Base-by-base conservation (phyloP, 2,329 filamentous ascomycete genomes). In the Alternaria burnsii region DNA sequence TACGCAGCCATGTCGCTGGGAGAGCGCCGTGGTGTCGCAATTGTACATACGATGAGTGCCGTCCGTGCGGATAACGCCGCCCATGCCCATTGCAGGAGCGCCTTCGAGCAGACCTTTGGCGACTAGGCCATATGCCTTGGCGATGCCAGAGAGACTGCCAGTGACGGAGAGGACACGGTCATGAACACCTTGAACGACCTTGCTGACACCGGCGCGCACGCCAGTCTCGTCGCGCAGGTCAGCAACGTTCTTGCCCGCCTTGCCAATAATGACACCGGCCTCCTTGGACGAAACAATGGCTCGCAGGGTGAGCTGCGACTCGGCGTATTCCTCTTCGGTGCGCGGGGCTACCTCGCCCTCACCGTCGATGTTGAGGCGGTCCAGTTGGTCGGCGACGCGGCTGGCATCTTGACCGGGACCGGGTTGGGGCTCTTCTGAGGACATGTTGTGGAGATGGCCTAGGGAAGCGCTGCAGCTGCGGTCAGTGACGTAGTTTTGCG, bases 241-340 rank as follows among this genome's bases (percentile, higher is more conserved):
- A 48, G 95, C 95, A 56, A 99, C 95, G 76, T 99, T 98, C 86
- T 98, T 97, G 77, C 95, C 95, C 59, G 91, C 93, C 84, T 99
- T 99, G 81, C 95, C 95, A 80, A 99, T 99, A 81, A 99, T 98
- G 74, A 99, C 93, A 76, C 95, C 95, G 61, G 95, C 95, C 82
- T 99, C 95, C 84, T 98, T 98, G 79, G 95, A 97, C 34, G 95
- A 97, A 70, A 99, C 95, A 78, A 99, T 97, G 72, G 95, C 95
- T 78, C 95, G 92, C 66, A 99, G 88, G 63, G 95, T 99, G 74
- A 99, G 86, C 81, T 96, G 92, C 53, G 94, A 89, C 79, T 93
- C 88, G 52, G 93, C 93, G 78, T 99, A 99, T 81, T 99, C 95
- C 79, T 98, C 94, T 72, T 99, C 95, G 60, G 94, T 97, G 84